phyloP scores from a whole-genome alignment of 192 early-diverging fungal species.

The Entophlyctis helioformis region DNA sequence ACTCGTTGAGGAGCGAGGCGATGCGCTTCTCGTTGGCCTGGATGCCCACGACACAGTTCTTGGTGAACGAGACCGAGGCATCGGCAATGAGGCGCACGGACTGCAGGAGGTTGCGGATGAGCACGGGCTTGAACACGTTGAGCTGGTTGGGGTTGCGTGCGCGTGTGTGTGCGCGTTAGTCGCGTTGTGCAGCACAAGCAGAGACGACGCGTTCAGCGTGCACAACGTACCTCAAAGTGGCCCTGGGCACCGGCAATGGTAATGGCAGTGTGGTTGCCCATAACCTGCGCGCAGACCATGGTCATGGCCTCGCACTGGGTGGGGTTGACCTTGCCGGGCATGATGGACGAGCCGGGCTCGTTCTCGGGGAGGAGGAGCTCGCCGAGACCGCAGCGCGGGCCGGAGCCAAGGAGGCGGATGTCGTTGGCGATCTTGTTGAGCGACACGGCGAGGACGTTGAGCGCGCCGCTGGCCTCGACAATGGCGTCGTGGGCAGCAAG shows the following conservation, averaged over 20 bases:
- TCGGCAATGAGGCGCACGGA: slow-evolving; percentile 78
- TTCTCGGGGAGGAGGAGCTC: slow-evolving; percentile 94
- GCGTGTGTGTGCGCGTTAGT: too few relatives aligned
- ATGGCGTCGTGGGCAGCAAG: slow-evolving; percentile 96
- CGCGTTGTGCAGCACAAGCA: too few relatives aligned
- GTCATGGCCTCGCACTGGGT: slow-evolving; percentile 99
- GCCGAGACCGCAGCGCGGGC: slow-evolving; percentile 93
- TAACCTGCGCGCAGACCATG: slow-evolving; percentile 97
- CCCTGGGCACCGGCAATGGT: slow-evolving; percentile 87
- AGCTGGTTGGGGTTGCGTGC: slow-evolving; percentile 48
- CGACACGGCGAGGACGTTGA: slow-evolving; percentile 92
- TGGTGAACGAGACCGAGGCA: slow-evolving; percentile 76
- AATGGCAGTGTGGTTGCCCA: slow-evolving; percentile 95
- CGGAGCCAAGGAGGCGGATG: slow-evolving; percentile 85
- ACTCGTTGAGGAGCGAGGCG: slow-evolving; percentile 74
- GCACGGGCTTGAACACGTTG: slow-evolving; percentile 98
- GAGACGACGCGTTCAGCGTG: too few relatives aligned
- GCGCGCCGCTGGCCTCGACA: slow-evolving; percentile 86
- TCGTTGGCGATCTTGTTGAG: slow-evolving; percentile 99
- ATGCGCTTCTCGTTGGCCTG: slow-evolving; percentile 86
- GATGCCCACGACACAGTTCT: slow-evolving; percentile 93
- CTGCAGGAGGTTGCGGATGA: slow-evolving; percentile 95
- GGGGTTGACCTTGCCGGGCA: slow-evolving; percentile 97
- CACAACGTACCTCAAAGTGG: slow-evolving; percentile 70
- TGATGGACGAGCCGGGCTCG: slow-evolving; percentile 97